Conservation (phyloP, 805 yeast genomes). For the Zygotorulaspora chibaensis region DNA sequence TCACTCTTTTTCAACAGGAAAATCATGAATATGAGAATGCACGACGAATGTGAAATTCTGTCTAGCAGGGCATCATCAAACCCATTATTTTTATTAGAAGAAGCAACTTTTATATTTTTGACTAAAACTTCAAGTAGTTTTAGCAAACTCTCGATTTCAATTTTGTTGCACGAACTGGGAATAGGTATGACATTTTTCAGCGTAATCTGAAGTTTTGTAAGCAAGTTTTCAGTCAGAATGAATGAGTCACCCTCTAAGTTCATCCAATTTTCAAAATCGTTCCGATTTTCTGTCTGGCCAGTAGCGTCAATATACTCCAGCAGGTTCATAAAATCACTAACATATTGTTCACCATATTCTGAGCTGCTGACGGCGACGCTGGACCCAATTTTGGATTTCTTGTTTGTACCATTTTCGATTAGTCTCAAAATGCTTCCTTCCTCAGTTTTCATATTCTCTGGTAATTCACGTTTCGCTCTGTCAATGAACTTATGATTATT, state of each 20-base stretch:
- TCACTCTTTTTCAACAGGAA: constrained; percentile 41
- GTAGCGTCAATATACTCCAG: constrained; percentile 10
- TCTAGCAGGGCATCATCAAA: constrained; percentile 13
- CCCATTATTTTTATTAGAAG: constrained; percentile 3
- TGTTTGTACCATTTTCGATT: constrained; percentile 4
- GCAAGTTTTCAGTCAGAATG: constrained; percentile 13
- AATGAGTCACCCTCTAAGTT: constrained; percentile 9
- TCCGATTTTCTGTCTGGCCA: constrained; percentile 1
- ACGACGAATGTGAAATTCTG: constrained; percentile 33
- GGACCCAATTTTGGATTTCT: constrained; percentile 18
- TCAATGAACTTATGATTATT: neutral
- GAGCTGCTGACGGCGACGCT: constrained; percentile 24
- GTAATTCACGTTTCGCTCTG: constrained; percentile 7
- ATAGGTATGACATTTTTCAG: constrained; percentile 19
- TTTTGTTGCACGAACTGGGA: constrained; percentile 10
- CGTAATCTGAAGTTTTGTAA: constrained; percentile 16
- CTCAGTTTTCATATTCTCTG: neutral
- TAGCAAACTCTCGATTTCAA: constrained; percentile 11
- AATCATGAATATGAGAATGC: constrained; percentile 39
- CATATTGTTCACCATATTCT: constrained; percentile 20
- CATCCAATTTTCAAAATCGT: constrained; percentile 22
- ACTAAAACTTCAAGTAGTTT: constrained; percentile 20
- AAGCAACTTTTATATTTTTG: constrained; percentile 16
- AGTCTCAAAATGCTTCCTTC: neutral
- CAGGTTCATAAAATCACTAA: constrained; percentile 20